These are phyloP conservation scores for Phanerochaete sordida DNA, from an alignment of 768 basidiomycete species.

Conservation along the genomic window DNA sequence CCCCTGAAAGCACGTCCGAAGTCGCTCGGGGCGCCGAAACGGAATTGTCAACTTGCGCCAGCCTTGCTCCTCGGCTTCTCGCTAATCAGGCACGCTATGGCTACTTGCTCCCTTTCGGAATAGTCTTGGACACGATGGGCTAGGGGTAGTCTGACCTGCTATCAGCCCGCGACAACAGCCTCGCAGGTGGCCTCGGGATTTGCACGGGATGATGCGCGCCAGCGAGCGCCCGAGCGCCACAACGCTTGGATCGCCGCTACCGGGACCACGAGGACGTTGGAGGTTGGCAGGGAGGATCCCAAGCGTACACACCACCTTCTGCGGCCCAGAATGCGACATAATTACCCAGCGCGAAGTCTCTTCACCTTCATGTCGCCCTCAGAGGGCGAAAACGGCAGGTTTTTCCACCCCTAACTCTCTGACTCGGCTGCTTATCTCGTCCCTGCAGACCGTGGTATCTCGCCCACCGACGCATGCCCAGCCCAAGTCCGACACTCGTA, in stretches of 20 bases:
- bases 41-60: no score
- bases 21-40: no score
- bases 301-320: not conserved
- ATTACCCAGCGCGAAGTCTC: no score
- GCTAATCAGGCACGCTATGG: no score
- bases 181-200: no score
- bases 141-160: no score
- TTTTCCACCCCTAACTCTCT: not conserved
- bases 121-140: no score
- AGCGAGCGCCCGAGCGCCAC: not conserved
- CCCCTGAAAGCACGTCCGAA: no score
- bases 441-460: not conserved
- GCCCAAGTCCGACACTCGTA: not conserved
- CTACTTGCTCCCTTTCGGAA: no score
- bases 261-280: not conserved
- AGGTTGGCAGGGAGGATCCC: not conserved
- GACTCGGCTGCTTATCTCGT: not conserved
- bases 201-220: not conserved
- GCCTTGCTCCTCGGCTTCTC: no score
- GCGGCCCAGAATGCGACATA: not conserved
- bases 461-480: not conserved
- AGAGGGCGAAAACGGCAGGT: not conserved
- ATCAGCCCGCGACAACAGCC: no score
- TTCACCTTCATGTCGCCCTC: not conserved
- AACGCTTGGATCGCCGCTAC: not conserved